Conservation (phyloP, 75 land plant genomes). For the Picea sitchensis region DNA sequence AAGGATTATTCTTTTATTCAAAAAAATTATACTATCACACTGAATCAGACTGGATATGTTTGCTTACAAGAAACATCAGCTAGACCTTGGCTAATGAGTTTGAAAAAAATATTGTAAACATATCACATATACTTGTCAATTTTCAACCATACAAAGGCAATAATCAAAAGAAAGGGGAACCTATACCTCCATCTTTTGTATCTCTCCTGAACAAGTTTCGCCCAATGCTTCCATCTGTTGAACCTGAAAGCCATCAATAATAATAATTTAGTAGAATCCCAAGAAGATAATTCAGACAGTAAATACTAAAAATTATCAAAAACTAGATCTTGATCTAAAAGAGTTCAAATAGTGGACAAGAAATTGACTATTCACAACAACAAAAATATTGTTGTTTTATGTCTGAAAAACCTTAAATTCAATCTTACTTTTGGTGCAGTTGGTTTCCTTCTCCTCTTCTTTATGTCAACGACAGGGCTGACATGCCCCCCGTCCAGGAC, state of each 20-base stretch:
- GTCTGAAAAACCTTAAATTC: neutral
- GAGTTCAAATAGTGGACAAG: neutral
- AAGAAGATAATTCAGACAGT: neutral
- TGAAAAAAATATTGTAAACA: neutral
- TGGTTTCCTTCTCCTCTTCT: slow-evolving; percentile 13
- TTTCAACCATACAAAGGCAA: too few relatives aligned
- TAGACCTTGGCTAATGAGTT: neutral
- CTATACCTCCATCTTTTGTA: neutral
- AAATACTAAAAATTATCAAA: neutral
- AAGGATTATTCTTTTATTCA: too few relatives aligned
- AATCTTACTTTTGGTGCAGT: slow-evolving; percentile 6
- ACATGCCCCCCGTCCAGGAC: neutral
- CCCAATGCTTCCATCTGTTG: slow-evolving; percentile 10
- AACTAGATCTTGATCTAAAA: neutral
- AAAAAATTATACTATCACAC: neutral
- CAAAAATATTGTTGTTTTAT: neutral
- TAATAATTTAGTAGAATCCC: neutral
- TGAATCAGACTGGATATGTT: neutral
- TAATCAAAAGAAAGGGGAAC: neutral
- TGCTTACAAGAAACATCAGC: neutral
- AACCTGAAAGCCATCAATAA: neutral
- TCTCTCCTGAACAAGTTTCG: neutral
- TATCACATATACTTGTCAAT: too few relatives aligned
- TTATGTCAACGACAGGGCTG: neutral
- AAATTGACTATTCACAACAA: neutral